Base-by-base conservation (phyloP, 352 stramenopile species). In the Pythium aquatile region DNA sequence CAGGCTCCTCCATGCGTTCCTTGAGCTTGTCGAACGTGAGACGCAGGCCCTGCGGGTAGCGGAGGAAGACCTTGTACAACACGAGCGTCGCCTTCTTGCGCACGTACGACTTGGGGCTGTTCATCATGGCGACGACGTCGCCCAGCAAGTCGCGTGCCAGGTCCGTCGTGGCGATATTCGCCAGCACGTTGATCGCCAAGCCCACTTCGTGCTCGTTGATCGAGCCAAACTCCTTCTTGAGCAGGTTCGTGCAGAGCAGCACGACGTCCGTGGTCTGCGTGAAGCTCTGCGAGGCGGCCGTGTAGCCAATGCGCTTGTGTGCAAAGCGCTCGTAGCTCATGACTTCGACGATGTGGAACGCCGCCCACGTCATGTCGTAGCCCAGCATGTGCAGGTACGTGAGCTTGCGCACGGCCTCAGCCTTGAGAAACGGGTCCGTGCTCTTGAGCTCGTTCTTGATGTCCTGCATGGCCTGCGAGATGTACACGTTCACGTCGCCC, bases 1-100 rank as follows among this genome's bases (percentile, higher is more conserved):
- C 95, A 0, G 83, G 75, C 74, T 99, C 98, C 57, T 98, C 93
- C 66, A 99, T 93, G 57, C 94, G 90, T 53, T 97, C 79, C 70
- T 99, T 98, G 37, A 99, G 91, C 67, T 92, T 85, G 70, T 98
- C 96, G 77, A 99, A 99, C 20, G 96, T 99, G n/a, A 99, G 76
- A 10, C 97, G 79, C 54, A 99, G 72, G 0, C 94, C 97, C 77
- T 99, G 96, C 24, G 98, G 98, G 84, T 99, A 99, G 44, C 98
- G 96, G 40, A 99, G 66, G 75, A 98, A 99, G 56, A 99, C 81
- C 79, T 99, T 99, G 85, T 98, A 99, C 8, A 99, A 85, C 74
- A 97, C 96, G 1, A 99, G 81, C 53, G 98, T 96, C 24, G 97
- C 92, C 81, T 99, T 99, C 85, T 99, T 99, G 17, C 98, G 85